Evolutionary conservation across 345 rosid species (phyloP).

Genomic region (Eucalyptus sideroxylon): DNA sequence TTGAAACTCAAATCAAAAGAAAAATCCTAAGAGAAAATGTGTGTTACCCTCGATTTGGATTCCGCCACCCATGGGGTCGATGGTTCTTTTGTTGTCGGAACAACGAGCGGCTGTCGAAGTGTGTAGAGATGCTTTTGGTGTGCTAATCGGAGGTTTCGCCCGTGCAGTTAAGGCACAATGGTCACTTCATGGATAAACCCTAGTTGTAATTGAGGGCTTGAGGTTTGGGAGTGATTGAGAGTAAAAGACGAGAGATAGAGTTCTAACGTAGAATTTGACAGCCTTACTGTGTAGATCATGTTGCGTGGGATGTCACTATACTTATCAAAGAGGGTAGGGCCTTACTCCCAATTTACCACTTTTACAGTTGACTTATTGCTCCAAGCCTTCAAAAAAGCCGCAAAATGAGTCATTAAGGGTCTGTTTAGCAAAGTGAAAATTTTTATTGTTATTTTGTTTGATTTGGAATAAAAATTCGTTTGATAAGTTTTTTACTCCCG

Average conservation of each 20-base stretch:
- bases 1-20: too few species aligned
- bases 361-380: not conserved
- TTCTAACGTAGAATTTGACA: not conserved
- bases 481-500: accelerated
- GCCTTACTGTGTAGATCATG: not conserved
- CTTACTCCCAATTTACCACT: not conserved
- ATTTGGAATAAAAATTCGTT: too few species aligned
- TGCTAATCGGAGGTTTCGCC: not conserved
- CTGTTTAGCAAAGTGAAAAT: too few species aligned
- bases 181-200: not conserved
- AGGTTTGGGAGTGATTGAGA: not conserved
- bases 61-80: too few species aligned
- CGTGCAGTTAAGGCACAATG: not conserved
- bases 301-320: too few species aligned
- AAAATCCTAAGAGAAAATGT: too few species aligned
- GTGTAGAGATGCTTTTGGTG: not conserved
- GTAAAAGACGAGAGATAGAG: not conserved
- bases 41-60: too few species aligned
- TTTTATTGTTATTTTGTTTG: too few species aligned
- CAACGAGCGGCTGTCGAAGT: not conserved
- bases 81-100: not conserved
- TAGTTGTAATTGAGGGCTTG: not conserved
- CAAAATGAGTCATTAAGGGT: not conserved
- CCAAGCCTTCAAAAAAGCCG: not conserved
- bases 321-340: not conserved